Percentiles rank a stretch among this genome's conserved stretches.
phyloP scores from a whole-genome alignment of 345 rosid genomes.

The Ailanthus altissimus region DNA sequence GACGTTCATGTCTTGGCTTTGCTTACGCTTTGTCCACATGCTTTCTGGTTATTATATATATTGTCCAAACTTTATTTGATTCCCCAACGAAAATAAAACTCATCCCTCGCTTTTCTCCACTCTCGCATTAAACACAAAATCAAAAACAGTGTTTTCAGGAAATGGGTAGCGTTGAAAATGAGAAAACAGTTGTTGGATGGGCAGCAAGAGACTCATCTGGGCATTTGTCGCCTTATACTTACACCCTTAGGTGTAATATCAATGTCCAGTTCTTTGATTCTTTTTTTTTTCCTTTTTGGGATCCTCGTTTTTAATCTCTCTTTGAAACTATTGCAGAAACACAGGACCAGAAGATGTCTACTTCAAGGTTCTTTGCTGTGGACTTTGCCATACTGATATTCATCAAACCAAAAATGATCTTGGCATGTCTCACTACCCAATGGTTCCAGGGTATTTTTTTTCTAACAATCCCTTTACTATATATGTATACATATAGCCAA shows the following conservation, averaged over 20 bases:
- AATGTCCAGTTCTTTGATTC: background rate
- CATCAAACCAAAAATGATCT: constrained; percentile 69
- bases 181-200: constrained; percentile 61
- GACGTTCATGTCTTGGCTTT: background rate
- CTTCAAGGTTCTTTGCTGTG: constrained; percentile 61
- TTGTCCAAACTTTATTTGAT: background rate
- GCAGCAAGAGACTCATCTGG: constrained; percentile 86
- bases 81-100: too few relatives aligned
- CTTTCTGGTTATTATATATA: background rate
- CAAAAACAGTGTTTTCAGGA: background rate
- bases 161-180: constrained; percentile 49
- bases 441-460: constrained; percentile 68
- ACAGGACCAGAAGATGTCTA: constrained; percentile 75
- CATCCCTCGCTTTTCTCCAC: background rate
- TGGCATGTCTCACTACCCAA: constrained; percentile 64
- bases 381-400: constrained; percentile 76
- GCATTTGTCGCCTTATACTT: constrained; percentile 61
- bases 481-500: background rate
- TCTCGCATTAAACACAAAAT: background rate
- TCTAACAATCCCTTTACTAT: background rate
- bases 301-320: background rate
- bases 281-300: background rate
- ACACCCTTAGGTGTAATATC: constrained; percentile 49
- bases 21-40: background rate
- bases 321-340: constrained; percentile 41